These are phyloP conservation scores for Monosporascus sp. DNA, from an alignment of 2,329 filamentous ascomycete genomes.

Conservation along the genomic window DNA sequence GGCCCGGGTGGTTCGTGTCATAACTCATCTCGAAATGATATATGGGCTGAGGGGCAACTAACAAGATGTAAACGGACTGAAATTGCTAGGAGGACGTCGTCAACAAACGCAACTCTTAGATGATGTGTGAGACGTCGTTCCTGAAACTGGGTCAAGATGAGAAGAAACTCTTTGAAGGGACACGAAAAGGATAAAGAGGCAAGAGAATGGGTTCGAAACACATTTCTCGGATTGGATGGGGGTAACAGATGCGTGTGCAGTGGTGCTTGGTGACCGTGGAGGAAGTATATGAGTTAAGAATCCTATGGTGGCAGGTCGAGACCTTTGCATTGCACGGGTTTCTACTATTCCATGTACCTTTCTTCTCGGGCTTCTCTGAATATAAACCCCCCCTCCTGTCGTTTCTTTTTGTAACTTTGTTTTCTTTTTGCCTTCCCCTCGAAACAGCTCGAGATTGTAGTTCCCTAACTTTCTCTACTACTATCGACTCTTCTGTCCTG, in stretches of 20 bases:
- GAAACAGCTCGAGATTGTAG: conserved; percentile 2
- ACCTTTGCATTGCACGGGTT: conserved; percentile 22
- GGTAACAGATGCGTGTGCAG: conserved; percentile 8
- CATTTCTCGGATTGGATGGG: conserved; percentile 19
- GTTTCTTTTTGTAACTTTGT: conserved; percentile 6
- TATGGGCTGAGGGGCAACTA: conserved; percentile 3
- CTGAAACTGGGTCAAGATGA: conserved; percentile 19
- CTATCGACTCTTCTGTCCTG: conserved; percentile 8
- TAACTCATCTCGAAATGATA: conserved; percentile 18
- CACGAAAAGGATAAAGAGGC: conserved; percentile 22
- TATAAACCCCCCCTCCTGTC: conserved; percentile 11
- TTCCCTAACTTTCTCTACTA: conserved; percentile 1
- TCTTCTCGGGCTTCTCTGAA: conserved; percentile 13
- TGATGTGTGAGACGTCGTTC: conserved; percentile 27
- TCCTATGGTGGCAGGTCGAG: conserved; percentile 20
- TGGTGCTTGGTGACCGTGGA: not conserved
- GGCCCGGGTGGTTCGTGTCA: conserved; percentile 22
- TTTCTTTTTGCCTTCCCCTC: conserved; percentile 3
- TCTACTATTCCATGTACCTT: conserved; percentile 24
- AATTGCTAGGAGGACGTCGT: conserved; percentile 13
- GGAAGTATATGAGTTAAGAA: conserved; percentile 20
- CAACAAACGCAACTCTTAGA: conserved; percentile 9
- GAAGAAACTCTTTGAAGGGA: conserved; percentile 19
- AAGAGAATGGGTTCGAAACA: conserved; percentile 23
- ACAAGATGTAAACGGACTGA: conserved; percentile 17